These are phyloP conservation scores for Phaffia rhodozyma DNA, from an alignment of 1,284 basidiomycete species.

Conservation along the genomic window DNA sequence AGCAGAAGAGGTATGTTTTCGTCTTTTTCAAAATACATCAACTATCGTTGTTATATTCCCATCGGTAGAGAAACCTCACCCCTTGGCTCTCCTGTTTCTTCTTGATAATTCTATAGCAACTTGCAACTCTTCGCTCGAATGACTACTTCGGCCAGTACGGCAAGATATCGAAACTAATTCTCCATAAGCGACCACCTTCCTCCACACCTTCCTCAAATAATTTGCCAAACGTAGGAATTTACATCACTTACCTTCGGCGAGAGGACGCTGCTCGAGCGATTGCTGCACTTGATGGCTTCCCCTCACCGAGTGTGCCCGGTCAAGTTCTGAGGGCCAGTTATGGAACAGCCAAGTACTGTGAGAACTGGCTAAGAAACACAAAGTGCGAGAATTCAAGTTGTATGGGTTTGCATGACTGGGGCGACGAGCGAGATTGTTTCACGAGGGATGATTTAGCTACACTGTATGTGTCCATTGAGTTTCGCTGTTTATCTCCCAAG, in stretches of 20 bases:
- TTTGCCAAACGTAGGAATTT: conserved; percentile 74
- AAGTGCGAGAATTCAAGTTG: conserved; percentile 70
- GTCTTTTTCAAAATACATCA: not conserved
- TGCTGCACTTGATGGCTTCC: conserved; percentile 78
- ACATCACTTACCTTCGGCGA: conserved; percentile 88
- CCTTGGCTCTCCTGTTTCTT: not conserved
- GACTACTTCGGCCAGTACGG: conserved; percentile 99
- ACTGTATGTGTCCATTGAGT: conserved; percentile 45
- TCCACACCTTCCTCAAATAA: conserved; percentile 43
- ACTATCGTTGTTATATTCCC: not conserved
- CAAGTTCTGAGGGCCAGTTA: conserved; percentile 82
- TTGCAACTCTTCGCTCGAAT: conserved; percentile 82
- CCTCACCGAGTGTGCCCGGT: conserved; percentile 61
- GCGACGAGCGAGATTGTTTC: conserved; percentile 94
- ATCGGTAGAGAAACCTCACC: not conserved
- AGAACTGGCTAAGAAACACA: conserved; percentile 78
- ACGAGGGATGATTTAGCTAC: conserved; percentile 85
- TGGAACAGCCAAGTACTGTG: conserved; percentile 97
- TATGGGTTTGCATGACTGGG: conserved; percentile 94
- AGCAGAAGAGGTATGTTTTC: conserved; percentile 62
- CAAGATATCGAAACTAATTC: conserved; percentile 89
- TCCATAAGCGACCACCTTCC: conserved; percentile 76
- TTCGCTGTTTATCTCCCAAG: not conserved
- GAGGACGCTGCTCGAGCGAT: conserved; percentile 94
- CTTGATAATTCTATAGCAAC: conserved; percentile 47